Conservation (phyloP, 768 basidiomycete species). For the Xerocomus spinulosus region DNA sequence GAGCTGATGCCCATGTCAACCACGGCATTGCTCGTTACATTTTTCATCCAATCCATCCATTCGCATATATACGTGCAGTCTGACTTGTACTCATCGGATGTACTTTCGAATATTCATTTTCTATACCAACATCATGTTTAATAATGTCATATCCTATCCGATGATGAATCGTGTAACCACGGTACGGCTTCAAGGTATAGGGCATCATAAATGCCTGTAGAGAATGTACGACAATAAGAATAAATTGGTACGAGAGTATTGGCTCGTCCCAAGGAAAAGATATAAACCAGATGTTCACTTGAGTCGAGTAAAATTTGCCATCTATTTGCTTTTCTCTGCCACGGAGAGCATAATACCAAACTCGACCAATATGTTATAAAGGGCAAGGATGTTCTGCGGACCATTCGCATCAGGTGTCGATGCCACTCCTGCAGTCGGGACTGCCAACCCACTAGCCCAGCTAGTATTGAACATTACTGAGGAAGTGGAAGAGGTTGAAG, state of each 20-base stretch:
- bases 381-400: conserved; percentile 31
- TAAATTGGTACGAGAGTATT: not conserved
- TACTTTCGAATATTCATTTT: not conserved
- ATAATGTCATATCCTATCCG: too few relatives aligned
- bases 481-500: conserved; percentile 20
- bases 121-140: not conserved
- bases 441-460: conserved; percentile 23
- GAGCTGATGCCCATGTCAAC: conserved; percentile 58
- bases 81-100: not conserved
- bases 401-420: conserved; percentile 29
- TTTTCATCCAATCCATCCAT: conserved; percentile 63
- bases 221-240: not conserved
- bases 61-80: too few relatives aligned
- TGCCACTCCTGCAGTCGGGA: conserved; percentile 22
- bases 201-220: conserved; percentile 14
- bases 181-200: conserved; percentile 17
- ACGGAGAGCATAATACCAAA: conserved; percentile 22
- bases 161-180: too few relatives aligned
- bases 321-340: conserved; percentile 4
- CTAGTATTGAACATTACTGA: conserved; percentile 16
- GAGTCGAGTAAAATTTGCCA: not conserved
- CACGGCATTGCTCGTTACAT: conserved; percentile 56
- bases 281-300: not conserved
- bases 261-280: conserved; percentile 8
- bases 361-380: conserved; percentile 36